Evolutionary conservation across 2,329 filamentous ascomycete species (phyloP), one percentile per base, ranked within the genome.

Genomic region (Penicillium sp.): DNA sequence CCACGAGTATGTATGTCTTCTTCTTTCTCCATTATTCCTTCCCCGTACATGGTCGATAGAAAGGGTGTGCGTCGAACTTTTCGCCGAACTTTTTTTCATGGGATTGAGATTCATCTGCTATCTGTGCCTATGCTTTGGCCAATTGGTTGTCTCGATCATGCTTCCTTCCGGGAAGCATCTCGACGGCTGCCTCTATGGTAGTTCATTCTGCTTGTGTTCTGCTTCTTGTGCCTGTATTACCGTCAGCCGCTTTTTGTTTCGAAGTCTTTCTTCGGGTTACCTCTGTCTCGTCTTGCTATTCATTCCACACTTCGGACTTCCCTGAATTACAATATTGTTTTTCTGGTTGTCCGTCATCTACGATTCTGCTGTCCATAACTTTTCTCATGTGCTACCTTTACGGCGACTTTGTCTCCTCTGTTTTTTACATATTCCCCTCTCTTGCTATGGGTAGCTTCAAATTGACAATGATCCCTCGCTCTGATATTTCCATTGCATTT

Each of bases 11-110:
- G 65, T 67, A 58, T 43, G 58, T 59, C 59, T 42, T 63, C n/a
- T 28, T 50, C n/a, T 53, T 38, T 45, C 45, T 31, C 22, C 39
- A 50, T 41, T 43, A 38, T 39, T 45, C 52, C 22, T 58, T 50
- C 62, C 20, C 45, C 51, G 66, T 61, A 62, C 59, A 63, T 63
- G 63, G 59, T 64, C 56, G 54, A 67, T 68, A 69, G 63, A 69
- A 45, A 58, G 38, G 42, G 50, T 54, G 55, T 54, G 47, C 39
- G 47, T 38, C 34, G 34, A 47, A 48, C 50, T 61, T 57, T 54
- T 38, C 51, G 52, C 35, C 47, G 22, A 47, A 42, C 54, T 58
- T 34, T 61, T 37, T 61, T 61, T 49, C 52, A 47, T 54, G 14
- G 53, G 51, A 6, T 47, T 39, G 54, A 58, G 54, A 58, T 34